Percentiles rank a stretch among this genome's conserved stretches.
phyloP scores from a whole-genome alignment of 345 rosid species.

The Acer campestre region DNA sequence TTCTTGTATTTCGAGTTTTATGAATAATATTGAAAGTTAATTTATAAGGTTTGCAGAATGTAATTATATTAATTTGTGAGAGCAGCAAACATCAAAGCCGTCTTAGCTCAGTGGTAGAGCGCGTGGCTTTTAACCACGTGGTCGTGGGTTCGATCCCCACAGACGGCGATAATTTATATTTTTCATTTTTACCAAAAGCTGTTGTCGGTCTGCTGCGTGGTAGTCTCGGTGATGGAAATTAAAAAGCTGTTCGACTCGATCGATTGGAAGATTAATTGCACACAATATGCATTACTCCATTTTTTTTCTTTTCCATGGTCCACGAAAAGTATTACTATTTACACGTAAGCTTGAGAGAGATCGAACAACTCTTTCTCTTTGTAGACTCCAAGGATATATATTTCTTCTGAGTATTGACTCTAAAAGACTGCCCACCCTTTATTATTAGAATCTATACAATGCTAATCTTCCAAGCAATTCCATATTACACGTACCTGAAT shows the following conservation, averaged over 20 bases:
- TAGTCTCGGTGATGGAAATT: background rate
- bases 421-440: background rate
- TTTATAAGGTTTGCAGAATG: too few relatives aligned
- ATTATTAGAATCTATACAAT: background rate
- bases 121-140: conserved; percentile 86
- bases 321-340: background rate
- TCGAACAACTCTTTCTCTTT: background rate
- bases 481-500: too few relatives aligned
- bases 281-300: background rate
- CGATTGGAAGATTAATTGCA: too few relatives aligned
- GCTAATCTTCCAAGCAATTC: conserved; percentile 24
- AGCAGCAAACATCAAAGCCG: conserved; percentile 28
- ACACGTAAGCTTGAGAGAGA: background rate
- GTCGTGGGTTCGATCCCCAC: conserved; percentile 84
- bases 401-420: background rate
- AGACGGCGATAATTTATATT: conserved; percentile 46
- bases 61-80: too few relatives aligned
- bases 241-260: too few relatives aligned
- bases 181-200: background rate
- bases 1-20: background rate
- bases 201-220: background rate
- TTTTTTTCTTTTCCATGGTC: background rate
- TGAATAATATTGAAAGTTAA: background rate
- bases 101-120: conserved; percentile 90
- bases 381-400: background rate